Evolutionary conservation across 306 rosid species (phyloP).

Genomic region (Hippophae rhamnoides): DNA sequence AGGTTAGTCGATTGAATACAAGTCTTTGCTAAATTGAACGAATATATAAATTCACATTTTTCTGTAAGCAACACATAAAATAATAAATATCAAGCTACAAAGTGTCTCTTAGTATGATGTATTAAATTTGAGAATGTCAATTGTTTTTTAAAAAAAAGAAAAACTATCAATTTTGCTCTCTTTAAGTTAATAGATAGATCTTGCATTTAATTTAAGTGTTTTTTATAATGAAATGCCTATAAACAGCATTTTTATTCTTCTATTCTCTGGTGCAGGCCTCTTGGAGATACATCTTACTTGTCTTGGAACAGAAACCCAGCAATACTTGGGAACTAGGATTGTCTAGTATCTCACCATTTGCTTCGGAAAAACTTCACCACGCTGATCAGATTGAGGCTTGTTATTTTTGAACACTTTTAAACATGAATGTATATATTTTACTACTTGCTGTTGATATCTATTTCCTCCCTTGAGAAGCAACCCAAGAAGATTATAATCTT

Average conservation of each 20-base stretch:
- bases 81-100: neutral
- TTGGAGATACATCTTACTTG: constrained; percentile 79
- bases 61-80: neutral
- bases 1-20: constrained; percentile 36
- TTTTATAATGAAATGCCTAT: neutral
- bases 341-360: constrained; percentile 8
- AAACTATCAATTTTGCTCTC: no score
- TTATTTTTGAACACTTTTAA: neutral
- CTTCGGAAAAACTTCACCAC: constrained; percentile 5
- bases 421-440: no score
- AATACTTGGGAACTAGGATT: constrained; percentile 19
- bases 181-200: neutral
- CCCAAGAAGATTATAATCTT: no score
- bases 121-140: no score
- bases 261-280: constrained; percentile 55
- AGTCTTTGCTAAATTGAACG: neutral
- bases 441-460: no score
- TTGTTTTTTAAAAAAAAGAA: no score
- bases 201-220: neutral
- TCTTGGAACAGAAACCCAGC: constrained; percentile 68
- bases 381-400: constrained; percentile 8
- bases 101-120: no score
- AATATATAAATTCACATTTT: neutral
- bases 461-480: no score
- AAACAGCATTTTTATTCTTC: neutral